Evolutionary conservation across 2,329 filamentous ascomycete species (phyloP), one percentile per base, ranked within the genome.

Genomic region (Fusarium pseudonygamai): DNA sequence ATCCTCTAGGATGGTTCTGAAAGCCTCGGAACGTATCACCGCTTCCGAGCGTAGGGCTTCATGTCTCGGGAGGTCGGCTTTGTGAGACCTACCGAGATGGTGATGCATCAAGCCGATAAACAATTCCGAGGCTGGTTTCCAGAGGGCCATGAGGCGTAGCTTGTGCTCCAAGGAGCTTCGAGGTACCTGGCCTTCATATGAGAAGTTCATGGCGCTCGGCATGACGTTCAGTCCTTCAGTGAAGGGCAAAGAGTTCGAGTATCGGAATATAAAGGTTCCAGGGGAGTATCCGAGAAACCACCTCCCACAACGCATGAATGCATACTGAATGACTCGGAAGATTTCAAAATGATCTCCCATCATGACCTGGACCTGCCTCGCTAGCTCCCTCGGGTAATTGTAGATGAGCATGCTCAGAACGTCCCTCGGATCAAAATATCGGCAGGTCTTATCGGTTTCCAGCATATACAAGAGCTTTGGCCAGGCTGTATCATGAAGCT

Each of bases 201-300:
- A 10, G 39, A 76, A 71, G 34, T 61, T 28, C 32, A 39, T 22
- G 7, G 9, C 5, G 50, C 18, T 22, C 20, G 50, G 20, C 24
- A 20, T 16, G 34, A 12, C 12, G n/a, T 28, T 22, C 50, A 22
- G 14, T 22, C 13, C 34, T 28, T 28, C 24, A 26, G 50, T 37
- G 34, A 53, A 39, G 5, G 50, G 50, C 12, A 53, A 53, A 14
- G 40, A 11, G 24, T 32, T 13, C 4, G 20, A 34, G 50, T 75
- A 78, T n/a, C 59, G 72, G 47, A 82, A 80, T 56, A 82, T 77
- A 40, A 75, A 80, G 26, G 74, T 56, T 32, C 36, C 52, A 32
- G 26, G 16, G 15, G 37, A 42, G 52, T 56, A 56, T 56, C 52
- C 52, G 22, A 53, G 34, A 28, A 53, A 53, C 34, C 24, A 53